Percentiles rank a stretch among this genome's conserved stretches.
Evolutionary conservation across 148 eudicot species (phyloP).

Genomic region (Chenopodium quinoa): DNA sequence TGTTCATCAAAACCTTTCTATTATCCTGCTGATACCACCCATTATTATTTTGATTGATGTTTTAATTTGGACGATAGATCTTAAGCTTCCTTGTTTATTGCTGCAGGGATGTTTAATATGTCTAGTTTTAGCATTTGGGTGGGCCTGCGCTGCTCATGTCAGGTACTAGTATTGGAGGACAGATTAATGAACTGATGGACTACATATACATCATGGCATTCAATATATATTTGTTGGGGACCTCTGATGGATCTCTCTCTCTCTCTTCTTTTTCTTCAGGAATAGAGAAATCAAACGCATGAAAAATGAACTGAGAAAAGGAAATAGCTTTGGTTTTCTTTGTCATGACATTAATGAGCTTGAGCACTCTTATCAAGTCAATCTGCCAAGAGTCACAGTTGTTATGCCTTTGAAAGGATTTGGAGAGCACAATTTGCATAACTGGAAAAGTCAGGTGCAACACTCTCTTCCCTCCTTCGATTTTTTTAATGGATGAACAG

Average conservation of each 20-base stretch:
- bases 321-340: conserved; percentile 82
- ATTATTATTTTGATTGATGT: too few relatives aligned
- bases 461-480: neutral
- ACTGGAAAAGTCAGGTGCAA: conserved; percentile 93
- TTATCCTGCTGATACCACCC: neutral
- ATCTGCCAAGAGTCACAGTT: conserved; percentile 78
- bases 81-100: conserved; percentile 14
- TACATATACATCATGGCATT: neutral
- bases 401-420: conserved; percentile 98
- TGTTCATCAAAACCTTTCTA: neutral
- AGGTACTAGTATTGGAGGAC: conserved; percentile 44
- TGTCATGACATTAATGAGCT: conserved; percentile 70
- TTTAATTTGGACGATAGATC: neutral
- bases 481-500: too few relatives aligned
- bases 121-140: conserved; percentile 75
- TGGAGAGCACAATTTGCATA: conserved; percentile 92
- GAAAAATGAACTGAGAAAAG: conserved; percentile 48
- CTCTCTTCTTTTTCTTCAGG: conserved; percentile 37
- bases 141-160: conserved; percentile 84
- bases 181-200: neutral
- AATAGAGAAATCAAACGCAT: conserved; percentile 76
- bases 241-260: conserved; percentile 1
- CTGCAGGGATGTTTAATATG: conserved; percentile 74
- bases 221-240: neutral
- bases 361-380: conserved; percentile 78